A percentile compares a stretch with the other conserved stretches of the same genome.
Evolutionary conservation across 2,329 filamentous ascomycete species (phyloP).

Genomic region (Davidsoniella neocaledoniae): DNA sequence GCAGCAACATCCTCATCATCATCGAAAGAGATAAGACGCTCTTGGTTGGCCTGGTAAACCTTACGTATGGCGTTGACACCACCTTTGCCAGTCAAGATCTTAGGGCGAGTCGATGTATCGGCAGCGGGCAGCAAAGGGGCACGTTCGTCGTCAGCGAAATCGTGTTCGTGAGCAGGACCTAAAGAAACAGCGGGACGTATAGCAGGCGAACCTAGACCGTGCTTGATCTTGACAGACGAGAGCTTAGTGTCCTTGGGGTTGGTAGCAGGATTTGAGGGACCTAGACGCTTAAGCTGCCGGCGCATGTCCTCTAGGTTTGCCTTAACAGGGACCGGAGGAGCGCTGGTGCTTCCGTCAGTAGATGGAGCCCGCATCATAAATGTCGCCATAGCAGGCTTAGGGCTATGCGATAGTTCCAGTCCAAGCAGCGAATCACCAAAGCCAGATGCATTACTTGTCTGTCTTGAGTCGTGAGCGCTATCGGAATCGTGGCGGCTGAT

Average conservation of each 20-base stretch:
- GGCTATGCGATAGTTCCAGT: conserved; percentile 4
- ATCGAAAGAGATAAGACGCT: not conserved
- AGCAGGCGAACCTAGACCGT: conserved; percentile 19
- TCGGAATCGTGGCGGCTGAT: conserved; percentile 24
- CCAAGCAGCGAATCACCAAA: conserved; percentile 16
- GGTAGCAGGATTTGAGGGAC: conserved; percentile 48
- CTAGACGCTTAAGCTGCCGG: conserved; percentile 46
- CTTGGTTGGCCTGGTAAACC: conserved; percentile 2
- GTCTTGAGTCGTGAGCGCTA: conserved; percentile 17
- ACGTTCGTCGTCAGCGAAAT: conserved; percentile 16
- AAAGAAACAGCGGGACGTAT: not conserved
- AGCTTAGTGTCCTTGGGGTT: conserved; percentile 45
- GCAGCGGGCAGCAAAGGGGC: conserved; percentile 18
- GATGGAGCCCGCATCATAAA: conserved; percentile 42
- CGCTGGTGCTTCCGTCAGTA: conserved; percentile 33
- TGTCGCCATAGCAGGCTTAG: conserved; percentile 32
- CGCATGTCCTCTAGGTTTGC: conserved; percentile 46
- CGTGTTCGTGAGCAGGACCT: not conserved
- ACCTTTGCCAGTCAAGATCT: conserved; percentile 15
- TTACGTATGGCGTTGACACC: conserved; percentile 8
- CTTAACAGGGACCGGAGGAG: conserved; percentile 35
- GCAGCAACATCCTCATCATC: not conserved
- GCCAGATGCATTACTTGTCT: not conserved
- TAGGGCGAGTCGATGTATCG: not conserved
- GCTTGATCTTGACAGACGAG: conserved; percentile 51